Evolutionary conservation across 148 eudicot species (phyloP), one percentile per base, ranked within the genome.

Genomic region (Persicaria maculosa): DNA sequence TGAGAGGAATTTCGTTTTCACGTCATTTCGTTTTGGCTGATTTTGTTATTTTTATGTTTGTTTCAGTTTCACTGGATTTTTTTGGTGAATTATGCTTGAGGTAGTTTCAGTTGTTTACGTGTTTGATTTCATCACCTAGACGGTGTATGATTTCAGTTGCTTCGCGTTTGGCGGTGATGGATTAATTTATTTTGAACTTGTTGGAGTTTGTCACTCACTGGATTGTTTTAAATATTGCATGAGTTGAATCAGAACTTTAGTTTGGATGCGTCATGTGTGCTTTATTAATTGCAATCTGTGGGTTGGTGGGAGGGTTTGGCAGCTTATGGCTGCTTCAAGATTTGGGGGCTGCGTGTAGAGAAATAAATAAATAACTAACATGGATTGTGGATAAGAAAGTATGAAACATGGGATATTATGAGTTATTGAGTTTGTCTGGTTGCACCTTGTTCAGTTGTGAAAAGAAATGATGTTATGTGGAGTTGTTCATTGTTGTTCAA

Each of bases 41-140:
- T 65, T 31, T 11, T 62, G 16, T 43, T 64, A 20, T 57, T 57
- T 57, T 57, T 19, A 11, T 57, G 31, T 36, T 65, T 64, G 4
- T 59, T 59, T 3, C 10, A 25, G 4, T 59, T 59, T 3, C 10
- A 25, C 67, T 59, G 67, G 36, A 20, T 65, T 58, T 17, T 65
- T 9, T 40, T 65, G 46, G 4, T 65, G 15, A 11, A 65, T n/a
- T 65, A 10, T 62, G 68, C 44, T 16, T 36, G 12, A 31, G 70
- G 46, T 65, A 65, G 11, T 40, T 65, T 65, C 46, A 65, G 70
- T 36, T 65, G 45, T 43, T 43, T 65, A 43, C 47, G 70, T 65
- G 47, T 2, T 40, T 65, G 47, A 65, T 65, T 65, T 64, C 31
- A 36, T 40, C 69, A 64, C 15, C 46, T 64, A 43, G 46, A 22